phyloP scores from a whole-genome alignment of 495 filamentous ascomycete species.

The Lasiosphaeris hirsuta region DNA sequence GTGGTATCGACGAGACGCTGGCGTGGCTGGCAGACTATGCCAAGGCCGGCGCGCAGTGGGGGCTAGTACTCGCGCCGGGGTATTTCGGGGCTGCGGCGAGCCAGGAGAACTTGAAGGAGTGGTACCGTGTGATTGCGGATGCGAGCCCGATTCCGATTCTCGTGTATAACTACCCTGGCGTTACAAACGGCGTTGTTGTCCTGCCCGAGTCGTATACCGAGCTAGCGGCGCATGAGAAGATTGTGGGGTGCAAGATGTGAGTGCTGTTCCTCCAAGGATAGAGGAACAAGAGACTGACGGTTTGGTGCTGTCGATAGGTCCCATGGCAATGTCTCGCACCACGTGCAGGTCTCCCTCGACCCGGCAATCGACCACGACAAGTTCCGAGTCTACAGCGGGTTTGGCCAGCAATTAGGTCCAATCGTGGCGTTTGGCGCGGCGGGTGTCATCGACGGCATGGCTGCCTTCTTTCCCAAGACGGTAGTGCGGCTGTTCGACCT shows the following conservation, averaged over 20 bases:
- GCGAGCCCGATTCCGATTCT: slow-evolving; percentile 52
- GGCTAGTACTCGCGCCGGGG: slow-evolving; percentile 55
- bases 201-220: slow-evolving; percentile 51
- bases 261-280: neutral
- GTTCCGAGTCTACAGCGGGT: slow-evolving; percentile 61
- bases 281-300: neutral
- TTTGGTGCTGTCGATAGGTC: slow-evolving; percentile 36
- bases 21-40: slow-evolving; percentile 54
- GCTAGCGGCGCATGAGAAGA: slow-evolving; percentile 55
- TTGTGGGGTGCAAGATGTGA: slow-evolving; percentile 63
- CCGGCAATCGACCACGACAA: slow-evolving; percentile 46
- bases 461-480: slow-evolving; percentile 58
- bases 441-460: slow-evolving; percentile 62
- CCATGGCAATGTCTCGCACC: slow-evolving; percentile 60
- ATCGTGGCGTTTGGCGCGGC: slow-evolving; percentile 56
- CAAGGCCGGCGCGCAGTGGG: slow-evolving; percentile 61
- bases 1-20: slow-evolving; percentile 59
- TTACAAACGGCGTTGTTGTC: slow-evolving; percentile 58
- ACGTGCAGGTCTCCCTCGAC: slow-evolving; percentile 55
- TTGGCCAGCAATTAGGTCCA: slow-evolving; percentile 64
- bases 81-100: slow-evolving; percentile 51
- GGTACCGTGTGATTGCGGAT: slow-evolving; percentile 54
- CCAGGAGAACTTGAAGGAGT: slow-evolving; percentile 49
- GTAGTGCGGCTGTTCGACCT: slow-evolving; percentile 54
- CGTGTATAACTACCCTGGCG: slow-evolving; percentile 65